Percentiles rank a stretch among this genome's conserved stretches.
phyloP scores from a whole-genome alignment of 129 eudicot species.

The Calendula officinalis region DNA sequence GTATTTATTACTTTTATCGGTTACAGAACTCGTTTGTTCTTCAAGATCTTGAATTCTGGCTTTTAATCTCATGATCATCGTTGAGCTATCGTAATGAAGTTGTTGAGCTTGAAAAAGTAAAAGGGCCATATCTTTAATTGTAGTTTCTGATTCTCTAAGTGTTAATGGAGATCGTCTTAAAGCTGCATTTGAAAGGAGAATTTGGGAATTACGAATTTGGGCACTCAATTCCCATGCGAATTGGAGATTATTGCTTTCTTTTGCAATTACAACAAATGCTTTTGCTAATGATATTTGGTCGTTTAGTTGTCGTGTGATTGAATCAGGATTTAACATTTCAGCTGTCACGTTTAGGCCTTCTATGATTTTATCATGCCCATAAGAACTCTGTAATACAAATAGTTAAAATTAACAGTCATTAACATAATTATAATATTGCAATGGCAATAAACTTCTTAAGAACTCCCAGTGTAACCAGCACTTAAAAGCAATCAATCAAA shows the following conservation, averaged over 20 bases:
- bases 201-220: constrained; percentile 55
- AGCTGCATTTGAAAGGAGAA: constrained; percentile 60
- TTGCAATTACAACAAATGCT: constrained; percentile 52
- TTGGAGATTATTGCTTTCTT: constrained; percentile 56
- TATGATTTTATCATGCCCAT: constrained; percentile 27
- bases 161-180: constrained; percentile 44
- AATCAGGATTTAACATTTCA: constrained; percentile 46
- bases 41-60: constrained; percentile 46
- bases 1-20: constrained; percentile 40
- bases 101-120: constrained; percentile 53
- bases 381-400: constrained; percentile 31
- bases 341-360: constrained; percentile 51
- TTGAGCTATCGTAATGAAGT: constrained; percentile 50
- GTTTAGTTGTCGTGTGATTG: constrained; percentile 56
- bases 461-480: neutral
- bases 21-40: constrained; percentile 41
- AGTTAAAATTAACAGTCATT: neutral
- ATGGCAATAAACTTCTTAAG: too few species aligned
- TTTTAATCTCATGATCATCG: constrained; percentile 52
- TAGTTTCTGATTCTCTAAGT: constrained; percentile 41
- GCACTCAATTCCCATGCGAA: constrained; percentile 66
- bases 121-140: constrained; percentile 42
- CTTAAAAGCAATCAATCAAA: constrained; percentile 1
- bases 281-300: constrained; percentile 66
- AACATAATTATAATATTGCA: too few species aligned